Evolutionary conservation across 768 basidiomycete genomes (phyloP).

Genomic region (Lactifluus subvellereus): DNA sequence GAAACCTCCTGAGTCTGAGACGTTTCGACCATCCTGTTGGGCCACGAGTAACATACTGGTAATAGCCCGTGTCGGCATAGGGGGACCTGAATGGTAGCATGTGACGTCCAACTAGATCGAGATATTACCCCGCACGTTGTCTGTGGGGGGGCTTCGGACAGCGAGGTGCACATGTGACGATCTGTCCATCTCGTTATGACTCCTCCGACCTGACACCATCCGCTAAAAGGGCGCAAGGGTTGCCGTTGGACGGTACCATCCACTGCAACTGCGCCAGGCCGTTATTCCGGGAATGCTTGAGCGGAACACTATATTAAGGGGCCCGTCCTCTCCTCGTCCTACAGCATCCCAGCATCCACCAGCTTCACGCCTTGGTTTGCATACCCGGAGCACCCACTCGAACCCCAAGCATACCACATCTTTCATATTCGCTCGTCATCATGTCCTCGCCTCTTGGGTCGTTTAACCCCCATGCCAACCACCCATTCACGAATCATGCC

Average conservation of each 20-base stretch:
- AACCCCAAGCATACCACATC: not conserved
- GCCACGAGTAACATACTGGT: conserved; percentile 8
- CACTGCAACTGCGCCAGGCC: not conserved
- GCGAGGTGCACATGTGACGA: conserved; percentile 19
- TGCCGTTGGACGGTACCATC: conserved; percentile 1
- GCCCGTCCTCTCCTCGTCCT: not conserved
- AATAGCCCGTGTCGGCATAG: conserved; percentile 5
- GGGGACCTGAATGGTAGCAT: not conserved
- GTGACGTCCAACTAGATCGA: conserved; percentile 12
- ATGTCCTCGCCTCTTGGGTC: conserved; percentile 34
- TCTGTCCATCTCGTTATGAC: conserved; percentile 9
- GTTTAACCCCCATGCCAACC: conserved; percentile 53
- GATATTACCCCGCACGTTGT: conserved; percentile 19
- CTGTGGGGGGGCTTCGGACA: conserved; percentile 9
- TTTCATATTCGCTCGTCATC: conserved; percentile 23
- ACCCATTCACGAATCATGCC: conserved; percentile 48
- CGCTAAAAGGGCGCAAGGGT: conserved; percentile 15
- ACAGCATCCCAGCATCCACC: conserved; percentile 6
- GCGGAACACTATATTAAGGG: conserved; percentile 16
- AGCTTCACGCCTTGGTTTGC: not conserved
- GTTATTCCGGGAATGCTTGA: conserved; percentile 3
- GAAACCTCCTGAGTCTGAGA: conserved; percentile 5
- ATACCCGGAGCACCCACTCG: not conserved
- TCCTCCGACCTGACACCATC: conserved; percentile 5
- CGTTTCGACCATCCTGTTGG: conserved; percentile 5